These are phyloP conservation scores for Neodidymelliopsis sp. DNA, from an alignment of 2,329 filamentous ascomycete genomes.

Conservation along the genomic window DNA sequence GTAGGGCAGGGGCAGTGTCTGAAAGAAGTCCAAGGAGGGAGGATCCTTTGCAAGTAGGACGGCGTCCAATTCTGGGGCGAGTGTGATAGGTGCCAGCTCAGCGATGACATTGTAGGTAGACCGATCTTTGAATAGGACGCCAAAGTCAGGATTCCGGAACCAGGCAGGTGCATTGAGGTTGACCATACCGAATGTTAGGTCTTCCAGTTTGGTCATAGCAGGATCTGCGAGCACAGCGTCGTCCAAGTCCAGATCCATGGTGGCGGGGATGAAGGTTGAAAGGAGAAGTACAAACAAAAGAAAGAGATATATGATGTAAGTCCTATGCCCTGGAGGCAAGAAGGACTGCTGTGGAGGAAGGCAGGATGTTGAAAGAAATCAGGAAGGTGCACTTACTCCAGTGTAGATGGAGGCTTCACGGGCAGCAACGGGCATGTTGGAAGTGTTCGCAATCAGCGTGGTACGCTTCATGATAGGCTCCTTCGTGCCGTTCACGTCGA, in stretches of 20 bases:
- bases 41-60: not conserved
- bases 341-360: too few species aligned
- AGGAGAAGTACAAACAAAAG: too few species aligned
- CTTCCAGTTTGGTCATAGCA: not conserved
- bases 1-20: not conserved
- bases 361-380: not conserved
- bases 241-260: too few species aligned
- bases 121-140: not conserved
- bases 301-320: too few species aligned
- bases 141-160: not conserved
- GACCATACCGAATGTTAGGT: not conserved
- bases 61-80: not conserved
- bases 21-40: not conserved
- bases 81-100: not conserved
- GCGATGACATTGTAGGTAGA: not conserved
- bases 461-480: slow-evolving; percentile 99
- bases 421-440: slow-evolving; percentile 99
- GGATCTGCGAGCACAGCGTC: too few species aligned
- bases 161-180: not conserved
- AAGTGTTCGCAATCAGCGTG: slow-evolving; percentile 97
- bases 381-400: slow-evolving; percentile 57
- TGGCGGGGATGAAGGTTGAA: too few species aligned
- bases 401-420: slow-evolving; percentile 99
- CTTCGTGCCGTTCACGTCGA: slow-evolving; percentile 90
- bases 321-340: too few species aligned